Conservation (phyloP, 2,329 filamentous ascomycete species). For the Aspergillus arachidicola region DNA sequence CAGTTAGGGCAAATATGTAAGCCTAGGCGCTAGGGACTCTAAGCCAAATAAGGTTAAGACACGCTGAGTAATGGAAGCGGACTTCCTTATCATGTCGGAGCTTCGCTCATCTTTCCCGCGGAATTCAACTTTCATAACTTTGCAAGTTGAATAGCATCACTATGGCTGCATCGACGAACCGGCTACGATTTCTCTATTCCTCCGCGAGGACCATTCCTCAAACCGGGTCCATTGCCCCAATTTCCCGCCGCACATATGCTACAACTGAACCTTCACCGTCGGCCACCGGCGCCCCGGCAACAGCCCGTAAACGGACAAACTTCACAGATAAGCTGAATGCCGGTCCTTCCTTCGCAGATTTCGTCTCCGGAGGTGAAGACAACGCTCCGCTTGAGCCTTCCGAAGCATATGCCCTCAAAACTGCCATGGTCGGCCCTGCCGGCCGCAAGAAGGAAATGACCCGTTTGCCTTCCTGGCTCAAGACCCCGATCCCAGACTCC, state of each 20-base stretch:
- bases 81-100: constrained; percentile 13
- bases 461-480: constrained; percentile 88
- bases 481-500: constrained; percentile 86
- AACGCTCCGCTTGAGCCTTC: constrained; percentile 45
- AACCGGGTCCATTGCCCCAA: constrained; percentile 16
- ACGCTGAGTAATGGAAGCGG: constrained; percentile 6
- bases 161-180: constrained; percentile 38
- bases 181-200: constrained; percentile 35
- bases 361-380: constrained; percentile 53
- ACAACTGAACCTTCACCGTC: constrained; percentile 40
- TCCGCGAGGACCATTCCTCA: constrained; percentile 27
- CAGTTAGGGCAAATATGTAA: not conserved
- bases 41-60: constrained; percentile 5
- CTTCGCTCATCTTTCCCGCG: constrained; percentile 29
- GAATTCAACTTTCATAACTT: constrained; percentile 25
- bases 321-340: constrained; percentile 67
- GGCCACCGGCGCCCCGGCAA: constrained; percentile 49
- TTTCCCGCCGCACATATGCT: constrained; percentile 38
- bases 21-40: not conserved
- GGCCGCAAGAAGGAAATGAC: constrained; percentile 68
- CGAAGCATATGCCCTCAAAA: constrained; percentile 63
- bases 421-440: constrained; percentile 62
- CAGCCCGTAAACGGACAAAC: constrained; percentile 57
- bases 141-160: constrained; percentile 19
- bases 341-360: constrained; percentile 67